Conservation (phyloP, 2,329 filamentous ascomycete species). For the Penicillium expansum region DNA sequence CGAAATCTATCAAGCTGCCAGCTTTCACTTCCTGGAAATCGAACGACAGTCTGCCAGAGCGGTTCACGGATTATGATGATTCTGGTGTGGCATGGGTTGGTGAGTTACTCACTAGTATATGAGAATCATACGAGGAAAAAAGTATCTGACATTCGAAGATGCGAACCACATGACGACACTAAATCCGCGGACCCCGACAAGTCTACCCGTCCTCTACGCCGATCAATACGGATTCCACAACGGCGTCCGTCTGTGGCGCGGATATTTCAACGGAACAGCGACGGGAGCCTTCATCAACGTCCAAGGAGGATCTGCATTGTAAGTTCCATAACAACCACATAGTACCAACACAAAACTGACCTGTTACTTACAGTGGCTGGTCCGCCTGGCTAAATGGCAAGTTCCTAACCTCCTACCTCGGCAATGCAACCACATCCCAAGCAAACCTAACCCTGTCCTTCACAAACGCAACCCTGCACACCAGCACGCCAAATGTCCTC, state of each 20-base stretch:
- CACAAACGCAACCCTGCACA: slow-evolving; percentile 47
- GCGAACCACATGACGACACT: slow-evolving; percentile 44
- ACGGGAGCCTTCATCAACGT: slow-evolving; percentile 49
- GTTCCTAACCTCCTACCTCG: slow-evolving; percentile 57
- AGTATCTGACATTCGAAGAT: slow-evolving; percentile 20
- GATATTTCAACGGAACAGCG: slow-evolving; percentile 40
- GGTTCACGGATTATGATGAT: slow-evolving; percentile 43
- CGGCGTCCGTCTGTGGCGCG: slow-evolving; percentile 47
- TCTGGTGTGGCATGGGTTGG: slow-evolving; percentile 37
- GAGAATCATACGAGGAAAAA: too few relatives aligned
- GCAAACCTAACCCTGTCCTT: slow-evolving; percentile 49
- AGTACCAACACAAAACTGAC: background rate
- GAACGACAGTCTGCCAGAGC: slow-evolving; percentile 47
- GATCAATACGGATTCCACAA: slow-evolving; percentile 49
- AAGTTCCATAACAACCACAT: slow-evolving; percentile 7
- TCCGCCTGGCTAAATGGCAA: slow-evolving; percentile 58
- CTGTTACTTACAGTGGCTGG: slow-evolving; percentile 46
- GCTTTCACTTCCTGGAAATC: slow-evolving; percentile 39
- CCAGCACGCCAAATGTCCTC: slow-evolving; percentile 55
- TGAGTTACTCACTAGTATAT: slow-evolving; percentile 15
- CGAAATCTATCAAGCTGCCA: slow-evolving; percentile 33
- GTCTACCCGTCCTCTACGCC: slow-evolving; percentile 47
- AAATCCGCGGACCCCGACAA: slow-evolving; percentile 44
- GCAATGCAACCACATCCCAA: slow-evolving; percentile 29
- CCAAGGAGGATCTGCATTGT: slow-evolving; percentile 53